Conservation (phyloP, 495 filamentous ascomycete genomes). For the Penicillium cataractarum region DNA sequence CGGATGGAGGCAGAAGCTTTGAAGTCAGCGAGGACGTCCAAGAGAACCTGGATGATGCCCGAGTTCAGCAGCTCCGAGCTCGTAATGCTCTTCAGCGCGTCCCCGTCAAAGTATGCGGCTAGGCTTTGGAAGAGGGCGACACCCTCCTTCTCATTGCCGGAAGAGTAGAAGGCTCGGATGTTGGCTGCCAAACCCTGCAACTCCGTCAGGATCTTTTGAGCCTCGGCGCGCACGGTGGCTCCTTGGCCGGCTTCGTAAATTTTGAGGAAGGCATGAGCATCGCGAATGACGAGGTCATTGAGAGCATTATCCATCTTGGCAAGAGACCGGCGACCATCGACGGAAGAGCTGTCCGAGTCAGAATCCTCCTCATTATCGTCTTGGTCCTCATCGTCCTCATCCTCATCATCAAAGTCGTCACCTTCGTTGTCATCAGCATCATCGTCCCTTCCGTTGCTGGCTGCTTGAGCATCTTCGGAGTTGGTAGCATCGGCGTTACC, state of each 20-base stretch:
- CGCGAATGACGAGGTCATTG: conserved; percentile 71
- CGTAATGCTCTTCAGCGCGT: conserved; percentile 90
- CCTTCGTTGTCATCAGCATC: conserved; percentile 57
- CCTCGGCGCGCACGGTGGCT: conserved; percentile 74
- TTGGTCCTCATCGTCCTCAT: conserved; percentile 67
- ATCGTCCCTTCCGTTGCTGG: conserved; percentile 54
- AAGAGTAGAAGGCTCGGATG: conserved; percentile 69
- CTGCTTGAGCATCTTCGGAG: conserved; percentile 9
- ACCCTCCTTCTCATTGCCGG: conserved; percentile 51
- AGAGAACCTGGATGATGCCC: conserved; percentile 79
- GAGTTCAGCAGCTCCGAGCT: conserved; percentile 93
- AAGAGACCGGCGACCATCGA: conserved; percentile 47
- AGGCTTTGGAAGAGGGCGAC: conserved; percentile 72
- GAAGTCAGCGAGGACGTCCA: conserved; percentile 76
- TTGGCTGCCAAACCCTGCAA: conserved; percentile 71
- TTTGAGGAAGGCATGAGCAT: conserved; percentile 81
- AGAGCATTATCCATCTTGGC: conserved; percentile 60
- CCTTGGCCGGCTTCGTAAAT: conserved; percentile 77
- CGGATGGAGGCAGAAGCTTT: conserved; percentile 45
- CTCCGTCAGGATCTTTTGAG: conserved; percentile 70
- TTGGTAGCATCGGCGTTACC: conserved; percentile 30
- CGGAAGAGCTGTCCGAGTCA: conserved; percentile 67
- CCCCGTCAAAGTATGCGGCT: conserved; percentile 85
- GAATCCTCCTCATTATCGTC: conserved; percentile 67
- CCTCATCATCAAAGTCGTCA: conserved; percentile 62